Base-by-base conservation (phyloP, 371 early-diverging fungal species). In the Mortierella sp. region DNA sequence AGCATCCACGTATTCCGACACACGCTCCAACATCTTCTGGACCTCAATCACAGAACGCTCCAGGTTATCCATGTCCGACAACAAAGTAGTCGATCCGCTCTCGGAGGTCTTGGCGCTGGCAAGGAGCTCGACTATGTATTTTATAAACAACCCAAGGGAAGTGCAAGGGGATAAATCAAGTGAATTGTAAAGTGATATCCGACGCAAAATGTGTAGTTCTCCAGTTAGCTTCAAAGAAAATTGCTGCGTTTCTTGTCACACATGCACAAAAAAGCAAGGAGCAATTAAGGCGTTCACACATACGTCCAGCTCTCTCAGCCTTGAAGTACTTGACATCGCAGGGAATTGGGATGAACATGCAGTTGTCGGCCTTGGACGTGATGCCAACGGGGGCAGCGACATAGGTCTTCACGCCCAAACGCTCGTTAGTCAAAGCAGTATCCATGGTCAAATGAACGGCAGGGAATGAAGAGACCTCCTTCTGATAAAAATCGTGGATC, bases 381-480 rank as follows among this genome's bases (percentile, higher is more conserved):
- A 90, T 86, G 27, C 93, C 93, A 60, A 92, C 87, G 47, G 90
- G 90, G 30, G 91, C 86, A 76, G 92, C 88, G 75, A 44, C 58
- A 70, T 91, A 93, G 48, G 94, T 90, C 81, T 89, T 86, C 55
- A 94, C 78, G 57, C 91, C 91, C 64, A 95, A 84, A 63, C 88
- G 83, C 46, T 91, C 87, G 62, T 84, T 89, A 41, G 89, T 82
- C 70, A 89, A 82, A 41, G 89, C 89, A 9, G 94, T 91, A 79
- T 97, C 96, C 81, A 97, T 85, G 24, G 94, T 88, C 60, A 97
- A 82, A 69, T 94, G 94, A 48, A 97, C 91, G 47, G 97, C 93
- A 50, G 84, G 84, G 82, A 89, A 89, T 19, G 92, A 91, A n/a
- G 87, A 86, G 15, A 88, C 89, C 78, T 95, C 95, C 70, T 85